A percentile compares a stretch with the other conserved stretches of the same genome.
Conservation (phyloP, 2,329 filamentous ascomycete species). For the Pseudogymnoascus destructans region DNA sequence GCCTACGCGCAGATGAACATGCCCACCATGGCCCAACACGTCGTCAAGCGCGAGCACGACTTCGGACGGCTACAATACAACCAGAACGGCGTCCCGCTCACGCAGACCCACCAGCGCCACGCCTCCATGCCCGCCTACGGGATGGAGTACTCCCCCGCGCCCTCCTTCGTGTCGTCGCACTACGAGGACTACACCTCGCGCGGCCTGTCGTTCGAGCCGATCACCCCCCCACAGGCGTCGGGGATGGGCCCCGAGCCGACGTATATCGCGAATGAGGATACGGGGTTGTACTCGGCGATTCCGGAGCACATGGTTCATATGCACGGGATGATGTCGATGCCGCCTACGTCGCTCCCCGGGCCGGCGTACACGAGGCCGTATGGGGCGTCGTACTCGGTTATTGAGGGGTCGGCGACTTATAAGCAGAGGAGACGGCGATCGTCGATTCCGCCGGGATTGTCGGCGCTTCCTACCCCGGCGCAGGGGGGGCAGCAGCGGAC, state of each 20-base stretch:
- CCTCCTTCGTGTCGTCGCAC: constrained; percentile 96
- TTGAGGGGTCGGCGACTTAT: constrained; percentile 96
- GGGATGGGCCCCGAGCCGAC: constrained; percentile 76
- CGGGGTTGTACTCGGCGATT: constrained; percentile 87
- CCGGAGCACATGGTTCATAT: constrained; percentile 75
- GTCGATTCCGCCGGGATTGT: constrained; percentile 72
- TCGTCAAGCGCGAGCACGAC: constrained; percentile 82
- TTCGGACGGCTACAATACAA: constrained; percentile 76
- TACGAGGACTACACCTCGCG: constrained; percentile 90
- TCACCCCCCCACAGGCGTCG: constrained; percentile 82
- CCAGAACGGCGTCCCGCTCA: constrained; percentile 76
- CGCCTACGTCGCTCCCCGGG: constrained; percentile 69
- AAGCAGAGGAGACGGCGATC: constrained; percentile 92
- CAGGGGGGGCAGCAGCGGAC: constrained; percentile 29
- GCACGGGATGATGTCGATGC: constrained; percentile 82
- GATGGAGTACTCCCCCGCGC: constrained; percentile 93
- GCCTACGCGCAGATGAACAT: constrained; percentile 58
- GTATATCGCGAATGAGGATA: constrained; percentile 97
- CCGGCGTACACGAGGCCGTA: constrained; percentile 64
- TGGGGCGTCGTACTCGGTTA: constrained; percentile 64
- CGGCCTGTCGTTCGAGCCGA: constrained; percentile 88
- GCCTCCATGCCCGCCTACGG: constrained; percentile 95
- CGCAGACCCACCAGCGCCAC: constrained; percentile 77
- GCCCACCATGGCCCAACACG: constrained; percentile 55
- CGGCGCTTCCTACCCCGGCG: constrained; percentile 52